phyloP scores from a whole-genome alignment of 2,329 filamentous ascomycete genomes.

The Fusarium luffae region DNA sequence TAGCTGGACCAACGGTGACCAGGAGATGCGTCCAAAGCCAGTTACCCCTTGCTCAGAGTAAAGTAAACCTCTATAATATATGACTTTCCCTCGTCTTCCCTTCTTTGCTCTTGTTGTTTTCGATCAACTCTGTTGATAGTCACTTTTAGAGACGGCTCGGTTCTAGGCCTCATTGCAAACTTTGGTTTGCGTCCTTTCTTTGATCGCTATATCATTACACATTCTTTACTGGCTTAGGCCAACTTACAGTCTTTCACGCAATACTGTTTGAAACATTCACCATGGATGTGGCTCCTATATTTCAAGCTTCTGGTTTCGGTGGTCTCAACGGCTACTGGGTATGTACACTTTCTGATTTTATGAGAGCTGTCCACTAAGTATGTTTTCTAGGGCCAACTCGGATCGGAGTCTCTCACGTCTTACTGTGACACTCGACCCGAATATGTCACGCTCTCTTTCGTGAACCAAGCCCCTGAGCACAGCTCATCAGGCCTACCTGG shows the following conservation, averaged over 20 bases:
- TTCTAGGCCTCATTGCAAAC: slow-evolving; percentile 50
- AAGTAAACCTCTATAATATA: slow-evolving; percentile 8
- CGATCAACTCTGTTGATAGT: slow-evolving; percentile 41
- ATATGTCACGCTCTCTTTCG: slow-evolving; percentile 54
- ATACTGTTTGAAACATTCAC: not conserved
- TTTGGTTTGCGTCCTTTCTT: slow-evolving; percentile 56
- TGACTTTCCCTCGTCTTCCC: slow-evolving; percentile 15
- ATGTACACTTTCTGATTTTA: slow-evolving; percentile 8
- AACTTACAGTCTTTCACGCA: slow-evolving; percentile 49
- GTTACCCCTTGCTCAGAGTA: slow-evolving; percentile 5
- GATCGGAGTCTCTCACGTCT: slow-evolving; percentile 46
- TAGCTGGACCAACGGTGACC: slow-evolving; percentile 10
- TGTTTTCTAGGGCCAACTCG: slow-evolving; percentile 50
- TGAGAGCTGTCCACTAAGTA: not conserved
- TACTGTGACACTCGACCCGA: slow-evolving; percentile 54
- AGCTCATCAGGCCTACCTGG: slow-evolving; percentile 50
- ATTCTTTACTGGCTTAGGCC: slow-evolving; percentile 51
- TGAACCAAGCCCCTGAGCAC: slow-evolving; percentile 54
- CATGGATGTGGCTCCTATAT: slow-evolving; percentile 2
- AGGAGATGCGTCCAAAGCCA: slow-evolving; percentile 16
- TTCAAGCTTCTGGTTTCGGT: slow-evolving; percentile 46
- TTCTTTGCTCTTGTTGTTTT: slow-evolving; percentile 16
- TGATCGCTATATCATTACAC: slow-evolving; percentile 46
- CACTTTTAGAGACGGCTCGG: slow-evolving; percentile 46
- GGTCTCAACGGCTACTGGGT: slow-evolving; percentile 57